phyloP scores from a whole-genome alignment of 306 rosid species.

The Lathyrus sativus region DNA sequence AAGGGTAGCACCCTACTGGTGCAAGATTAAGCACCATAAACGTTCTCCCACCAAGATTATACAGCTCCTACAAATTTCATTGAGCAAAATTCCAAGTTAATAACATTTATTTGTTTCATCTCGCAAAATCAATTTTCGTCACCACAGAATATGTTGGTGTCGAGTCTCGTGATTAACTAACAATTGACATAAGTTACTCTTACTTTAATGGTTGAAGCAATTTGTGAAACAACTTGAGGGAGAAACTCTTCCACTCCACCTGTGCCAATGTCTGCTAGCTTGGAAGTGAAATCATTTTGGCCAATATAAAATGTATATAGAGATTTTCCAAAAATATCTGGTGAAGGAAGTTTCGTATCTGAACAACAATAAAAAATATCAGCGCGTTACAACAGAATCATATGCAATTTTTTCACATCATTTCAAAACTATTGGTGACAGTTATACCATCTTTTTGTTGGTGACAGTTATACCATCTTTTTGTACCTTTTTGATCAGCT shows the following conservation, averaged over 20 bases:
- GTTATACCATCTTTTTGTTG: neutral
- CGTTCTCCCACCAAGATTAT: constrained; percentile 69
- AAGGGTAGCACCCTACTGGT: constrained; percentile 90
- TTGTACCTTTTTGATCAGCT: constrained; percentile 48
- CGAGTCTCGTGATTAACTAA: neutral
- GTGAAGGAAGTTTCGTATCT: constrained; percentile 64
- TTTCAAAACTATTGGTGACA: neutral
- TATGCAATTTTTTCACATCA: neutral
- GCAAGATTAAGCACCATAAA: constrained; percentile 81
- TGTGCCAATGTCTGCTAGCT: constrained; percentile 56
- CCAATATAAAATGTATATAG: constrained; percentile 80
- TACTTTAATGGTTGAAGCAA: constrained; percentile 69
- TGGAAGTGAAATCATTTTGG: constrained; percentile 88
- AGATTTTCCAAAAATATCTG: constrained; percentile 69
- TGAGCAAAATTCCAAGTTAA: constrained; percentile 7
- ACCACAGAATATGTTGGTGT: neutral
- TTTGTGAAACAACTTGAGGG: constrained; percentile 75
- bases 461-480: neutral
- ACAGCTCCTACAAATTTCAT: constrained; percentile 60
- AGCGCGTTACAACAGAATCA: neutral
- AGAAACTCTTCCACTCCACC: constrained; percentile 67
- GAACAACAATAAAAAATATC: constrained; percentile 30
- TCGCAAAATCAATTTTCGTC: neutral
- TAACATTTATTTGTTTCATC: neutral
- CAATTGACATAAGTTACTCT: neutral